Evolutionary conservation across 805 yeast species (phyloP).

Genomic region (Saccharomycopsis capsularis): DNA sequence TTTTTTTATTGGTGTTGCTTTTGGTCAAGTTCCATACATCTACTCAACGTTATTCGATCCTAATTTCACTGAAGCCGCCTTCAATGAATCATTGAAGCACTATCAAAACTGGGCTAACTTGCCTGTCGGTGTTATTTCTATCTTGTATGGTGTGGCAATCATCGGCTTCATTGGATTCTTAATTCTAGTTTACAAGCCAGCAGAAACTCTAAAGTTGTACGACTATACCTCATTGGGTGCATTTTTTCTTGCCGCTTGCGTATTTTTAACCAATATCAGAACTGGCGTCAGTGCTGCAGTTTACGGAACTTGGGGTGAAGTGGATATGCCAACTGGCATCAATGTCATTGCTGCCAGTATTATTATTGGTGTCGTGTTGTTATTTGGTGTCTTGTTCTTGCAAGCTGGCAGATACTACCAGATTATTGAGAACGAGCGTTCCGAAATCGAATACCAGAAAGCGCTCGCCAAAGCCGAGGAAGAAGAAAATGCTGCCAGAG

Average conservation of each 20-base stretch:
- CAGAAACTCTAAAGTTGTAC: constrained; percentile 74
- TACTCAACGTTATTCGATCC: constrained; percentile 62
- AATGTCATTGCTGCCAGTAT: constrained; percentile 89
- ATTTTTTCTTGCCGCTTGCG: constrained; percentile 62
- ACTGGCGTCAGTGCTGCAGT: constrained; percentile 68
- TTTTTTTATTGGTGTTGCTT: constrained; percentile 74
- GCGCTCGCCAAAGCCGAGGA: constrained; percentile 5
- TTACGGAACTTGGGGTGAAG: constrained; percentile 88
- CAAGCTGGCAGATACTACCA: constrained; percentile 82
- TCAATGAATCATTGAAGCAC: constrained; percentile 59
- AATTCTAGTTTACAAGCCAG: constrained; percentile 80
- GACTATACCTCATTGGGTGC: constrained; percentile 85
- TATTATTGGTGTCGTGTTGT: constrained; percentile 61
- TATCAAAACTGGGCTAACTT: constrained; percentile 67
- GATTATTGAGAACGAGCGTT: constrained; percentile 12
- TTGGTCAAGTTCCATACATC: constrained; percentile 78
- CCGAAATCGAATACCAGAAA: constrained; percentile 8
- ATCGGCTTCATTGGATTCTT: constrained; percentile 68
- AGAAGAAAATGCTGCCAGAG: constrained; percentile 14
- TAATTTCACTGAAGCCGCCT: constrained; percentile 43
- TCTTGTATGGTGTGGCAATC: constrained; percentile 52
- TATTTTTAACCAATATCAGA: constrained; percentile 80
- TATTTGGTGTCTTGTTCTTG: constrained; percentile 73
- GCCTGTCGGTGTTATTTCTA: constrained; percentile 49
- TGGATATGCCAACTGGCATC: constrained; percentile 75